A percentile compares a stretch with the other conserved stretches of the same genome.
These are phyloP conservation scores for Lachnellula willkommii DNA, from an alignment of 2,329 filamentous ascomycete species.

Conservation along the genomic window DNA sequence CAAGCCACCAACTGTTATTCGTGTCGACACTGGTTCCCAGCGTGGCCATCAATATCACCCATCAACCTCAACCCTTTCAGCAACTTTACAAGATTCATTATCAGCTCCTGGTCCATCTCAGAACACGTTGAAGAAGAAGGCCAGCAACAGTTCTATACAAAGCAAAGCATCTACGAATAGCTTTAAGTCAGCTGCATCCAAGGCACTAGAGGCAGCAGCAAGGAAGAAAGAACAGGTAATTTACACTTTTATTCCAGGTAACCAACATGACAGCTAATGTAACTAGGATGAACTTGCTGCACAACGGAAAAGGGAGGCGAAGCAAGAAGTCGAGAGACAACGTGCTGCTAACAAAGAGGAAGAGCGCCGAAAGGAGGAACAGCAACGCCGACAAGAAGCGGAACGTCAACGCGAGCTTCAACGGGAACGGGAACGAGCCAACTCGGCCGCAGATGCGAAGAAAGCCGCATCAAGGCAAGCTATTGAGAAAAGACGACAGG, in stretches of 20 bases:
- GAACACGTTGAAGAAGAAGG: constrained; percentile 52
- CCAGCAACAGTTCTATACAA: constrained; percentile 44
- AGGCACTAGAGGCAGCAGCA: constrained; percentile 68
- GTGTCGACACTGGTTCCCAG: constrained; percentile 62
- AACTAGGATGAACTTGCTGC: constrained; percentile 67
- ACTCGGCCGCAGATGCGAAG: constrained; percentile 53
- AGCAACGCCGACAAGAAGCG: constrained; percentile 53
- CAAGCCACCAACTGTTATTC: constrained; percentile 66
- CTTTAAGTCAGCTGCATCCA: constrained; percentile 63
- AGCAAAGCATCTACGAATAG: constrained; percentile 43
- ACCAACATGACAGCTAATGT: constrained; percentile 1
- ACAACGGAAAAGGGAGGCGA: constrained; percentile 73
- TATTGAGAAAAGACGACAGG: constrained; percentile 45
- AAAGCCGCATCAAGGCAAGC: constrained; percentile 58
- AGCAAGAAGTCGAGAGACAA: constrained; percentile 75
- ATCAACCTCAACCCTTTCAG: constrained; percentile 51
- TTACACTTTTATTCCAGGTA: not conserved
- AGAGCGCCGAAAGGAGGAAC: constrained; percentile 56
- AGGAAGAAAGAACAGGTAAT: constrained; percentile 69
- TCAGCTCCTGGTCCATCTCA: constrained; percentile 41
- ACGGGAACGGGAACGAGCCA: constrained; percentile 33
- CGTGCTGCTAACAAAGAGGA: constrained; percentile 62
- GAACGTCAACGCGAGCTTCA: constrained; percentile 44
- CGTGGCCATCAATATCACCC: constrained; percentile 58
- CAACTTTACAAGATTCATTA: constrained; percentile 54